A percentile compares a stretch with the other conserved stretches of the same genome.
Evolutionary conservation across 768 basidiomycete genomes (phyloP).

Genomic region (Mycena chlorophos): DNA sequence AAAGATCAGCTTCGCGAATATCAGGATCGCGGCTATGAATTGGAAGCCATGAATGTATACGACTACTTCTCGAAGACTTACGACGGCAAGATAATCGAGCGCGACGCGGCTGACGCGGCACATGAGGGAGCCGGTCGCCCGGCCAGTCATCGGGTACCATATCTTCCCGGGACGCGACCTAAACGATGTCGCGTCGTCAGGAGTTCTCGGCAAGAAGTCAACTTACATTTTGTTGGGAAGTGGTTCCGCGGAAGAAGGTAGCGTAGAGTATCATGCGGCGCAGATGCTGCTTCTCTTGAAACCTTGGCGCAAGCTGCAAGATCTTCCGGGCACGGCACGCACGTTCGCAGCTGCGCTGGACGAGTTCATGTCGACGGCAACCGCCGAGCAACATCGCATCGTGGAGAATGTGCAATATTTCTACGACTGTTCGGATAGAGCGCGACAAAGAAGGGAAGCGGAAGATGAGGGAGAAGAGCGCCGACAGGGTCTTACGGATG

Average conservation of each 20-base stretch:
- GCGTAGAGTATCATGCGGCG: conserved; percentile 24
- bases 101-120: conserved; percentile 10
- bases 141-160: conserved; percentile 23
- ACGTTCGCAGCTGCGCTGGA: conserved; percentile 27
- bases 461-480: conserved; percentile 7
- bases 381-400: conserved; percentile 2
- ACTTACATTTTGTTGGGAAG: conserved; percentile 34
- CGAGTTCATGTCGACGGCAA: conserved; percentile 8
- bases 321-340: conserved; percentile 22
- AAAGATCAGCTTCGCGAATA: conserved; percentile 21
- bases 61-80: conserved; percentile 3
- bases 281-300: conserved; percentile 33
- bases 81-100: conserved; percentile 19
- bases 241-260: conserved; percentile 32
- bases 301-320: conserved; percentile 32
- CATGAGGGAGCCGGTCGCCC: conserved; percentile 9
- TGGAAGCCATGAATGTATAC: conserved; percentile 1
- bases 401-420: conserved; percentile 36
- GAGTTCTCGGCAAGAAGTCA: conserved; percentile 29
- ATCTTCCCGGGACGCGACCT: conserved; percentile 21
- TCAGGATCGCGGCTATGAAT: conserved; percentile 12
- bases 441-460: conserved; percentile 3
- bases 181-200: conserved; percentile 23
- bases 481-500: neutral
- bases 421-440: conserved; percentile 28